Evolutionary conservation across 352 stramenopile species (phyloP).

Genomic region (Phytopythium chamaehyphon): DNA sequence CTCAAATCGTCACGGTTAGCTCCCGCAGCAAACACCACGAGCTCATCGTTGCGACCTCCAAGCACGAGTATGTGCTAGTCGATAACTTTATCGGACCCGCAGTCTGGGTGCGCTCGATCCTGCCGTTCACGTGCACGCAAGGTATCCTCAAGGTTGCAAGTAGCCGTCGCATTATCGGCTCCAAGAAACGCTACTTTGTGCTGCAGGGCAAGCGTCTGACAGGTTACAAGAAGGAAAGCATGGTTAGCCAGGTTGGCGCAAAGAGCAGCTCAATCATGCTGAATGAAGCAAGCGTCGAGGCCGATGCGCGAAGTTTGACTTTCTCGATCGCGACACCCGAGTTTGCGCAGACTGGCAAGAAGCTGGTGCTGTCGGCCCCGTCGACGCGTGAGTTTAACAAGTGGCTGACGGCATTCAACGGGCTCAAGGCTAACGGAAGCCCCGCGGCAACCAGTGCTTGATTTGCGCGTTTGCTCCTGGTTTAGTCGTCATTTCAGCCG

Average conservation of each 20-base stretch:
- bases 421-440: slow-evolving; percentile 20
- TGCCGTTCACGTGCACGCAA: slow-evolving; percentile 85
- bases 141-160: slow-evolving; percentile 76
- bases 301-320: slow-evolving; percentile 56
- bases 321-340: slow-evolving; percentile 81
- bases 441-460: slow-evolving; percentile 39
- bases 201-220: slow-evolving; percentile 55
- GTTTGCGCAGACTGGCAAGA: slow-evolving; percentile 67
- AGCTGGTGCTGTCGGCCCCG: slow-evolving; percentile 70
- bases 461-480: slow-evolving; percentile 5
- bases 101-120: slow-evolving; percentile 82
- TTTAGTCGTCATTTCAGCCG: too few relatives aligned
- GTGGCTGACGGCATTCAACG: slow-evolving; percentile 66
- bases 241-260: slow-evolving; percentile 64
- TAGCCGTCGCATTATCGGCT: slow-evolving; percentile 72
- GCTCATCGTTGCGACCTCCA: slow-evolving; percentile 64
- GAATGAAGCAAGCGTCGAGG: slow-evolving; percentile 56
- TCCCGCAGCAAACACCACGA: slow-evolving; percentile 75
- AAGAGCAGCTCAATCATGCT: slow-evolving; percentile 73
- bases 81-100: slow-evolving; percentile 84
- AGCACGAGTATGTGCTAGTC: slow-evolving; percentile 74
- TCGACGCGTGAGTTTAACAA: slow-evolving; percentile 84
- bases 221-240: slow-evolving; percentile 74
- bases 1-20: slow-evolving; percentile 84
- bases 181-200: slow-evolving; percentile 86